Conservation (phyloP, 495 filamentous ascomycete genomes). For the Apodospora peruviana region DNA sequence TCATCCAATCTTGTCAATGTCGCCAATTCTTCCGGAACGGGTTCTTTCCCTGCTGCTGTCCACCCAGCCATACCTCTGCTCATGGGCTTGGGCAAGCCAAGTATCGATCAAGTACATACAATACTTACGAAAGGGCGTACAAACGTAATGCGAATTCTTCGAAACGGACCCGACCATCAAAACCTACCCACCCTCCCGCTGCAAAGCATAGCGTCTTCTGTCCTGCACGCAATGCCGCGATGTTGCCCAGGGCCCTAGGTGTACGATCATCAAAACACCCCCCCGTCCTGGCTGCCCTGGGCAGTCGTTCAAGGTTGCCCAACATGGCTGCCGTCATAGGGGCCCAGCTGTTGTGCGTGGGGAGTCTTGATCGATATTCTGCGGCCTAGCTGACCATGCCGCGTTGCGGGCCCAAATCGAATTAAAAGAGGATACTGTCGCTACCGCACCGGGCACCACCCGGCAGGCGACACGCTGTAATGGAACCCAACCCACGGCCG, state of each 20-base stretch:
- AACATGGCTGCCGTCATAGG: conserved; percentile 13
- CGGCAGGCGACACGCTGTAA: conserved; percentile 10
- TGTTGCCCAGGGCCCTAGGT: neutral
- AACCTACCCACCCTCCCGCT: neutral
- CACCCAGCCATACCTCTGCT: neutral
- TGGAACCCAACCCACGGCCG: conserved; percentile 14
- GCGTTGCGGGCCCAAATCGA: conserved; percentile 6
- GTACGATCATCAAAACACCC: conserved; percentile 6
- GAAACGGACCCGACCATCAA: neutral
- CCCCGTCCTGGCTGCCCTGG: neutral
- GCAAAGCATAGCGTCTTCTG: neutral
- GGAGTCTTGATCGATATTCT: neutral
- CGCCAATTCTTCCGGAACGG: conserved; percentile 11
- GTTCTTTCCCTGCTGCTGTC: neutral
- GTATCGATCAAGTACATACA: conserved; percentile 1
- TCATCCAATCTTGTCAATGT: conserved; percentile 2
- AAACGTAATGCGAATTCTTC: conserved; percentile 5
- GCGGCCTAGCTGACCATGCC: conserved; percentile 3
- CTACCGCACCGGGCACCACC: conserved; percentile 13
- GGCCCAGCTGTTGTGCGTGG: conserved; percentile 5
- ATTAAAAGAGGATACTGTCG: conserved; percentile 7
- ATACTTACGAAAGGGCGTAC: neutral
- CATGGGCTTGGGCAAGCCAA: neutral
- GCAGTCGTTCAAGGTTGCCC: conserved; percentile 4
- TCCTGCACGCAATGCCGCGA: conserved; percentile 14